These are phyloP conservation scores for Penicillium manginii DNA, from an alignment of 495 filamentous ascomycete genomes.

Conservation along the genomic window DNA sequence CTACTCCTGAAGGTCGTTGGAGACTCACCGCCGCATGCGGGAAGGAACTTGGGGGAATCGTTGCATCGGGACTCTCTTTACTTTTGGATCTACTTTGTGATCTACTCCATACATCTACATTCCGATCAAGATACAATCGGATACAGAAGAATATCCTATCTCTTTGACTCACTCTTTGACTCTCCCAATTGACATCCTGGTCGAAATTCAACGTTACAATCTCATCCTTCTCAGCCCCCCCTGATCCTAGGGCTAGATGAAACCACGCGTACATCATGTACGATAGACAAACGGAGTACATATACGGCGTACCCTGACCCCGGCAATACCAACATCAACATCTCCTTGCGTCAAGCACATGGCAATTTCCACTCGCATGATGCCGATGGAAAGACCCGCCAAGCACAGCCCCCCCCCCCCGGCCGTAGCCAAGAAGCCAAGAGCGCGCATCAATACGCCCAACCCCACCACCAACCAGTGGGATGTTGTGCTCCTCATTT, in stretches of 20 bases:
- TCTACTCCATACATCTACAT: no score
- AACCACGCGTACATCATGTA: not conserved
- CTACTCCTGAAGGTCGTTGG: not conserved
- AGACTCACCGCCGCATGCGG: not conserved
- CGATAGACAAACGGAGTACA: not conserved
- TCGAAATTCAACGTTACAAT: not conserved
- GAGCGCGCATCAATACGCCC: not conserved
- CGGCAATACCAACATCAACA: not conserved
- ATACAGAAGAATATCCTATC: no score
- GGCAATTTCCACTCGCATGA: not conserved
- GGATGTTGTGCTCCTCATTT: conserved; percentile 4
- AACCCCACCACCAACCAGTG: conserved; percentile 18
- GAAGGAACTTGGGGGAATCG: conserved; percentile 10
- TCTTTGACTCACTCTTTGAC: no score
- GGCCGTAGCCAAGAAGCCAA: conserved; percentile 20
- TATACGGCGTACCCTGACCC: not conserved
- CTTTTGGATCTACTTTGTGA: not conserved
- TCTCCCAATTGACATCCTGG: no score
- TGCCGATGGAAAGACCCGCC: conserved; percentile 1
- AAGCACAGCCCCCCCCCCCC: conserved; percentile 7
- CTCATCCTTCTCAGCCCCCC: not conserved
- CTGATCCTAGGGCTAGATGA: not conserved
- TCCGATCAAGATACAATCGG: no score
- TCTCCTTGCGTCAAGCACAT: not conserved
- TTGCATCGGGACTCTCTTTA: not conserved